A percentile compares a stretch with the other conserved stretches of the same genome.
These are phyloP conservation scores for Hordeum marinum DNA, from an alignment of 176 grass and related monocot species.

Conservation along the genomic window DNA sequence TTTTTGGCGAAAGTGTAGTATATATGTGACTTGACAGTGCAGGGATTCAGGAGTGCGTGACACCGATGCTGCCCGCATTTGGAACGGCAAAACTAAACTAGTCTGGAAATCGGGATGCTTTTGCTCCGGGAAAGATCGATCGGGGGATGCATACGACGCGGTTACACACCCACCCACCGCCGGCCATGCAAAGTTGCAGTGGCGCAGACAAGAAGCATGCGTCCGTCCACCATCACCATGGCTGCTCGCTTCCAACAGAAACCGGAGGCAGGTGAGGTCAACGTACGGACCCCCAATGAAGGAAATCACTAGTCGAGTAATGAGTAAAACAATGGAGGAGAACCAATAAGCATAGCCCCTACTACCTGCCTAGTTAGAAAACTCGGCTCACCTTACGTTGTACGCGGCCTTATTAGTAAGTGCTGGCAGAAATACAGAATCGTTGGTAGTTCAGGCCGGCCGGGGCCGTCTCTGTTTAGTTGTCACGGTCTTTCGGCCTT, in stretches of 20 bases:
- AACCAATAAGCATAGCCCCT: background rate
- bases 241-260: background rate
- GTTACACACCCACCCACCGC: background rate
- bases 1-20: no score
- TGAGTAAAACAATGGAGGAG: background rate
- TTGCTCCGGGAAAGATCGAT: slow-evolving; percentile 7
- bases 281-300: background rate
- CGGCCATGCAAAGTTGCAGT: slow-evolving; percentile 24
- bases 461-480: no score
- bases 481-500: no score
- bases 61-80: slow-evolving; percentile 4
- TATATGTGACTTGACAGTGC: background rate
- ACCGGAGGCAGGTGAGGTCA: background rate
- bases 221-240: slow-evolving; percentile 10
- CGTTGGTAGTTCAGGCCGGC: no score
- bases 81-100: background rate
- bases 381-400: no score
- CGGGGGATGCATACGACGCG: background rate
- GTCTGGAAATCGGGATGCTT: background rate
- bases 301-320: no score
- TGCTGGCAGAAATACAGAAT: no score
- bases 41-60: background rate
- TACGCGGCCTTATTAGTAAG: no score
- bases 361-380: no score
- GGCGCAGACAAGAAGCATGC: slow-evolving; percentile 1